Evolutionary conservation across 2,329 filamentous ascomycete genomes (phyloP).

Genomic region (Curvularia hawaiiensis): DNA sequence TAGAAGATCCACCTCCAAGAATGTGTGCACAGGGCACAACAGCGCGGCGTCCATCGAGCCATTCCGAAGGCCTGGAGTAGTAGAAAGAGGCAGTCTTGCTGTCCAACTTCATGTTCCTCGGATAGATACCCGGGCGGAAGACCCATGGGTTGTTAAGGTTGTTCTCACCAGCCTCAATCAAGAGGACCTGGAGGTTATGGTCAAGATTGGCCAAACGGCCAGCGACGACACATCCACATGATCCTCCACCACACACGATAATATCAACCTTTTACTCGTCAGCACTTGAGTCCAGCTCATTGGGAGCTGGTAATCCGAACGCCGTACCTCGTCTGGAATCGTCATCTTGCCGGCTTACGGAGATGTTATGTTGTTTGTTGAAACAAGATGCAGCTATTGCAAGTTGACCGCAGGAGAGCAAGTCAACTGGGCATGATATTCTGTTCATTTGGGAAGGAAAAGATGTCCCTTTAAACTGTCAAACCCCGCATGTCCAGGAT

Average conservation of each 20-base stretch:
- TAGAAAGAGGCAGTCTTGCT: constrained; percentile 84
- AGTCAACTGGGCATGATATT: constrained; percentile 35
- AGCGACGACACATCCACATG: constrained; percentile 60
- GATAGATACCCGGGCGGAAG: constrained; percentile 76
- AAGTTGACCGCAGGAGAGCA: constrained; percentile 36
- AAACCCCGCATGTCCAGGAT: constrained; percentile 39
- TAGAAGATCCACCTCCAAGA: constrained; percentile 73
- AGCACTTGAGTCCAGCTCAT: neutral
- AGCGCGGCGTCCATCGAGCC: constrained; percentile 71
- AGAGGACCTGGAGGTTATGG: constrained; percentile 71
- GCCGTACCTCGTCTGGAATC: constrained; percentile 67
- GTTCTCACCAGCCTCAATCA: constrained; percentile 74
- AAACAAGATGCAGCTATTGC: constrained; percentile 3
- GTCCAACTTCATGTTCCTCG: constrained; percentile 79
- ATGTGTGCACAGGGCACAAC: constrained; percentile 77
- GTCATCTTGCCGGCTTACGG: constrained; percentile 52
- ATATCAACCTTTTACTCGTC: constrained; percentile 64
- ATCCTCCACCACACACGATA: constrained; percentile 77
- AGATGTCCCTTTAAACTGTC: constrained; percentile 33
- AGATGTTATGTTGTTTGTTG: constrained; percentile 5
- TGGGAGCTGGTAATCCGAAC: neutral
- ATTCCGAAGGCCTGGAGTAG: constrained; percentile 74
- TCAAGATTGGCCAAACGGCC: constrained; percentile 73
- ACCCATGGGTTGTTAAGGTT: constrained; percentile 81
- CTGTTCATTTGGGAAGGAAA: constrained; percentile 18